phyloP scores from a whole-genome alignment of 805 yeast genomes.

The Spathaspora gorwiae region DNA sequence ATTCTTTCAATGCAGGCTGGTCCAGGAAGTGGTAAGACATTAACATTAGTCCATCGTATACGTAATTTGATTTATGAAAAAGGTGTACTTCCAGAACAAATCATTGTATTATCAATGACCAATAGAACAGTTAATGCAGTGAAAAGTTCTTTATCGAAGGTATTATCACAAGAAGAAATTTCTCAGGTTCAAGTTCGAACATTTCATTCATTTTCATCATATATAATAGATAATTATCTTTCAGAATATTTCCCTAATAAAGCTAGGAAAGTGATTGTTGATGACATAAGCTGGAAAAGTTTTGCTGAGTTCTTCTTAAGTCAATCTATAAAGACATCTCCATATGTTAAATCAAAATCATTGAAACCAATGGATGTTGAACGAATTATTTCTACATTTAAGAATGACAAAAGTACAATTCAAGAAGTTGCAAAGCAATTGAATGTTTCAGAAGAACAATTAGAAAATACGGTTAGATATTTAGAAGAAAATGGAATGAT shows the following conservation, averaged over 20 bases:
- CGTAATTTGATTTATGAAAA: constrained; percentile 39
- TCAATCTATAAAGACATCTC: constrained; percentile 19
- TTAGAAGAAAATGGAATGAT: constrained; percentile 30
- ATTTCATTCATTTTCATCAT: constrained; percentile 59
- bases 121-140: constrained; percentile 59
- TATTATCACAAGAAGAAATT: constrained; percentile 32
- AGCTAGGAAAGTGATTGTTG: constrained; percentile 33
- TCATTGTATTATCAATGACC: constrained; percentile 63
- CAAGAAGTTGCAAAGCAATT: constrained; percentile 20
- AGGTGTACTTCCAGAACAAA: constrained; percentile 45
- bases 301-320: constrained; percentile 31
- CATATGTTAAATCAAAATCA: neutral
- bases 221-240: constrained; percentile 25
- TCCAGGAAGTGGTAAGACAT: constrained; percentile 73
- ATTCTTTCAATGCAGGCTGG: constrained; percentile 58
- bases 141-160: constrained; percentile 23
- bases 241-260: constrained; percentile 27
- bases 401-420: constrained; percentile 16
- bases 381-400: constrained; percentile 18
- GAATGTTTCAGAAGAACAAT: constrained; percentile 22
- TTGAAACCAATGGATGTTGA: constrained; percentile 17
- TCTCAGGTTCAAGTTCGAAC: constrained; percentile 45
- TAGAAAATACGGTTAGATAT: constrained; percentile 23
- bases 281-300: constrained; percentile 50
- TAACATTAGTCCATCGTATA: constrained; percentile 52